Evolutionary conservation across 805 yeast genomes (phyloP).

Genomic region (Isabelozyma pseudorhagii): DNA sequence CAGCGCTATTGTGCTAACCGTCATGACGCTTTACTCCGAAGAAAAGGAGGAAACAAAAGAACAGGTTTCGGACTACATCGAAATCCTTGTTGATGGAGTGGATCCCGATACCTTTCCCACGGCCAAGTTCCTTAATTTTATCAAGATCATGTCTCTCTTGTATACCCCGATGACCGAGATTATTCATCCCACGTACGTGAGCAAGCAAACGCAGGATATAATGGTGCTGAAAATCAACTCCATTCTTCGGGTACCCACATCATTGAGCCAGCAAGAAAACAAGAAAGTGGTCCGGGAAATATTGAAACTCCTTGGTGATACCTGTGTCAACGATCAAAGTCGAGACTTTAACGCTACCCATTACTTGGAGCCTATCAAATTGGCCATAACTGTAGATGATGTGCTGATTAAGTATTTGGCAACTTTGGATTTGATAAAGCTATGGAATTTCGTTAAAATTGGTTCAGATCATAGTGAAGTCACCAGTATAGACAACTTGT

Average conservation of each 20-base stretch:
- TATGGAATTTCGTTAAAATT: conserved; percentile 51
- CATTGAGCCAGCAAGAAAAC: conserved; percentile 5
- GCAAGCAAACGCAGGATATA: conserved; percentile 12
- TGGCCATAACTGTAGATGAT: conserved; percentile 21
- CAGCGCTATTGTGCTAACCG: conserved; percentile 16
- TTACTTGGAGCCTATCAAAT: conserved; percentile 39
- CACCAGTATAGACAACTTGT: neutral
- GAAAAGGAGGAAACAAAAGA: conserved; percentile 11
- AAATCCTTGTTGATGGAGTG: conserved; percentile 9
- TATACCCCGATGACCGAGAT: conserved; percentile 27
- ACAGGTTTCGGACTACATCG: conserved; percentile 19
- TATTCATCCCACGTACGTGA: conserved; percentile 16
- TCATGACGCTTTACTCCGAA: conserved; percentile 16
- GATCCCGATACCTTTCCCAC: conserved; percentile 8
- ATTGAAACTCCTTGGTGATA: conserved; percentile 20
- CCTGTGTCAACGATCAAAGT: conserved; percentile 51
- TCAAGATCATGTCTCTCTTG: conserved; percentile 16
- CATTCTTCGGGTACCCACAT: conserved; percentile 2
- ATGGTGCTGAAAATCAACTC: conserved; percentile 10
- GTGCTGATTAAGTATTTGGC: conserved; percentile 30
- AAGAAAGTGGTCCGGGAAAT: conserved; percentile 7
- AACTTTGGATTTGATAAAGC: conserved; percentile 48
- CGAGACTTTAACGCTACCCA: conserved; percentile 45
- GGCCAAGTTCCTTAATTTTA: conserved; percentile 16
- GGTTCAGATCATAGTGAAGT: conserved; percentile 14